phyloP scores from a whole-genome alignment of 805 yeast species.

The Hermanozyma aechmeae region DNA sequence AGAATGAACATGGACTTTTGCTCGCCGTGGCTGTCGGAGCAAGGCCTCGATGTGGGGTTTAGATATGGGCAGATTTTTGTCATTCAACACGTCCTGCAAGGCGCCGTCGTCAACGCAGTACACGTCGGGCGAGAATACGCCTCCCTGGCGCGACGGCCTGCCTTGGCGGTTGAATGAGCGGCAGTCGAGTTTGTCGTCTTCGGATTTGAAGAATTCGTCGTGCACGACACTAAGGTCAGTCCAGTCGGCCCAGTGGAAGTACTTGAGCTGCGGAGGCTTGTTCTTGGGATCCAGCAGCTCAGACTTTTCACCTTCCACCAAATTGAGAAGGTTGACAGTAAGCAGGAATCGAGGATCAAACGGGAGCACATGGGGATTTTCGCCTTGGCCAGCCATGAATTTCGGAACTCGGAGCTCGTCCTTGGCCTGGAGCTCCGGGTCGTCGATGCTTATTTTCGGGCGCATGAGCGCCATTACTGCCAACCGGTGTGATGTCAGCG shows the following conservation, averaged over 20 bases:
- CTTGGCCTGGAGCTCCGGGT: no score
- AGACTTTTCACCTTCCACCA: constrained; percentile 1
- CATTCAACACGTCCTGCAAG: not conserved
- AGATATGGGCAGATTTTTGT: not conserved
- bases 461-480: no score
- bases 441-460: no score
- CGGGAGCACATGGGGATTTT: constrained; percentile 4
- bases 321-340: not conserved
- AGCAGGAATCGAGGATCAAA: constrained; percentile 1
- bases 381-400: constrained; percentile 2
- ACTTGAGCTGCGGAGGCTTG: no score
- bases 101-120: not conserved
- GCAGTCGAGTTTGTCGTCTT: not conserved
- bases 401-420: no score
- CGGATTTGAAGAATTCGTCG: not conserved
- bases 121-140: not conserved
- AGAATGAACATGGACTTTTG: constrained; percentile 32
- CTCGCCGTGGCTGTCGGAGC: constrained; percentile 1
- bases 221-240: constrained; percentile 1
- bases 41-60: constrained; percentile 3
- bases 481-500: no score
- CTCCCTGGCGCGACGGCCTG: not conserved
- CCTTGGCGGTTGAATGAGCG: not conserved
- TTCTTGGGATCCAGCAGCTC: no score
- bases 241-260: constrained; percentile 4